Evolutionary conservation across 345 rosid species (phyloP).

Genomic region (Citropsis articulata): DNA sequence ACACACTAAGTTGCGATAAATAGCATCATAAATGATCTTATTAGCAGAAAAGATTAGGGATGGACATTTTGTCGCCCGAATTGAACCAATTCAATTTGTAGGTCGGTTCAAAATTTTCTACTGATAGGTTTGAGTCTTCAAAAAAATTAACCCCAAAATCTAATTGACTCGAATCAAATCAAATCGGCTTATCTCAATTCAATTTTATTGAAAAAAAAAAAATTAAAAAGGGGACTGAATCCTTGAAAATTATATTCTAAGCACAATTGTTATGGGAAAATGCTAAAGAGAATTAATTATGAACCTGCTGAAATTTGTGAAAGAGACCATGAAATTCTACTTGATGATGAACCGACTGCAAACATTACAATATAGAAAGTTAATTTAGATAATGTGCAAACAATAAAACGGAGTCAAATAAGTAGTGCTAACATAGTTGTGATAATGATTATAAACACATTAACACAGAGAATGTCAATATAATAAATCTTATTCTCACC

Average conservation of each 20-base stretch:
- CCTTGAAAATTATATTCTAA: not conserved
- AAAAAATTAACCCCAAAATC: too few relatives aligned
- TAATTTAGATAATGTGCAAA: not conserved
- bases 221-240: too few relatives aligned
- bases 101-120: too few relatives aligned
- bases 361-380: not conserved
- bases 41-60: not conserved
- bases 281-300: not conserved
- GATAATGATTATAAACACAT: too few relatives aligned
- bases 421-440: too few relatives aligned
- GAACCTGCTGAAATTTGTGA: conserved; percentile 21
- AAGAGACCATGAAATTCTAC: conserved; percentile 7
- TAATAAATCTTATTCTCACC: conserved; percentile 21
- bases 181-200: too few relatives aligned
- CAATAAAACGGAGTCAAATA: not conserved
- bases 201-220: too few relatives aligned
- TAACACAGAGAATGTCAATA: too few relatives aligned
- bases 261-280: not conserved
- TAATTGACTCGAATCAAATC: too few relatives aligned
- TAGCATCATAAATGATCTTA: not conserved
- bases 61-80: too few relatives aligned
- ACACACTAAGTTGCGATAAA: not conserved
- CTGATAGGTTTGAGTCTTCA: too few relatives aligned
- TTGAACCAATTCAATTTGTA: too few relatives aligned
- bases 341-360: conserved; percentile 27